Evolutionary conservation across 1,139 yeast genomes (phyloP), one percentile per base, ranked within the genome.

Genomic region (Insectozyma bohioensis): DNA sequence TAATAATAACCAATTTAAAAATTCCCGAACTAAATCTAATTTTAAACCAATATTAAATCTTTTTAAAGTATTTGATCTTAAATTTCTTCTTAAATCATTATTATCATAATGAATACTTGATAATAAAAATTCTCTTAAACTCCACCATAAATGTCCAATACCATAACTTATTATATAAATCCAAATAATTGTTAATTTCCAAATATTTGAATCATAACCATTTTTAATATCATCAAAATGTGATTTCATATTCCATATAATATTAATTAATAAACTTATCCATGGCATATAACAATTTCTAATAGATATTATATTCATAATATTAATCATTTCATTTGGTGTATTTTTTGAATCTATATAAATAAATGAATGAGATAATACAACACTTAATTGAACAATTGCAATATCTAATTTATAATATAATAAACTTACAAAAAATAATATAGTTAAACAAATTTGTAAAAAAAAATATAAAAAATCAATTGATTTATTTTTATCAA

Each of bases 131-230:
- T 52, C 56, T 15, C 61, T 46, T 3, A 46, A 20, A 32, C 49
- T 62, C 73, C 73, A 67, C 72, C 71, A 67, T 17, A 56, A 36
- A 39, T 68, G 73, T 3, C 64, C 67, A 22, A 62, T 35, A 0
- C 41, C 37, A 27, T 47, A 48, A 23, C 54, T 46, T 9, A 61
- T 34, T 5, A 51, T 19, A n/a, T 47, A 42, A 33, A 40, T 43
- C 56, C 56, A 56, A 6, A 48, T 35, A 8, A 33, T 3, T 2
- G 37, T 33, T 3, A 21, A 20, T 9, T 27, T 27, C 30, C 30
- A 27, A 13, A 27, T 12, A 9, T 16, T 12, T n/a, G n/a, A n/a
- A n/a, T n/a, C n/a, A n/a, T n/a, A n/a, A n/a, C n/a, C n/a, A n/a
- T n/a, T n/a, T 5, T 13, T 12, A 6, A 12, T 15, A 7, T 26